A percentile compares a stretch with the other conserved stretches of the same genome.
Conservation (phyloP, 2,329 filamentous ascomycete genomes). For the Zymoseptoria pseudotritici region DNA sequence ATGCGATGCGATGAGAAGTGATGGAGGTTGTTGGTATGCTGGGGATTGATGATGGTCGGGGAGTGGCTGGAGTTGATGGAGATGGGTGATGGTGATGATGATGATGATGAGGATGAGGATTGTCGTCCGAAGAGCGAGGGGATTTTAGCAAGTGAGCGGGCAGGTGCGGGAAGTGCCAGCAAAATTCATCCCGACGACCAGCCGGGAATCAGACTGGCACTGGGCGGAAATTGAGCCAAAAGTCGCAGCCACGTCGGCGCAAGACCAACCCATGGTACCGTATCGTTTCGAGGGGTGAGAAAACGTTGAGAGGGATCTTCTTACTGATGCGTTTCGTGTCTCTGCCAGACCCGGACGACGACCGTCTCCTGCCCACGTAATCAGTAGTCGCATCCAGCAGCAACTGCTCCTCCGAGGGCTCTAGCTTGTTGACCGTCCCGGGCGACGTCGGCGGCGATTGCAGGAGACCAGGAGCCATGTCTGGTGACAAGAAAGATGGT, state of each 20-base stretch:
- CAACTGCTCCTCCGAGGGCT: constrained; percentile 13
- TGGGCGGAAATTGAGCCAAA: neutral
- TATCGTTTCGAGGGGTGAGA: neutral
- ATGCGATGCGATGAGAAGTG: constrained; percentile 11
- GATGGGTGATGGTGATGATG: neutral
- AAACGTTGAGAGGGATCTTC: constrained; percentile 13
- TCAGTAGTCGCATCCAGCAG: constrained; percentile 22
- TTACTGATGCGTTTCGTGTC: constrained; percentile 30
- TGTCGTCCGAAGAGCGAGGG: neutral
- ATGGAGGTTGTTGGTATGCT: constrained; percentile 13
- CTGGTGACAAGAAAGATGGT: neutral
- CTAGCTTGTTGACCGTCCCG: neutral
- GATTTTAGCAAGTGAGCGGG: neutral
- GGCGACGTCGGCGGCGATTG: neutral
- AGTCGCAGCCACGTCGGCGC: neutral
- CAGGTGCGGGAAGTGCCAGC: neutral
- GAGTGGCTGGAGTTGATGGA: neutral
- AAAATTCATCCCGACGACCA: neutral
- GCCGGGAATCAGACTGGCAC: neutral
- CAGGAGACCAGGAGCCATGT: neutral
- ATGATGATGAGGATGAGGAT: neutral
- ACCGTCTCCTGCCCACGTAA: constrained; percentile 27
- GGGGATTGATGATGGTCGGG: constrained; percentile 11
- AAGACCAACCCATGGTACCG: neutral
- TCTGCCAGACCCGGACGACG: constrained; percentile 20